A percentile compares a stretch with the other conserved stretches of the same genome.
These are phyloP conservation scores for Apiospora marii DNA, from an alignment of 2,329 filamentous ascomycete genomes.

Conservation along the genomic window DNA sequence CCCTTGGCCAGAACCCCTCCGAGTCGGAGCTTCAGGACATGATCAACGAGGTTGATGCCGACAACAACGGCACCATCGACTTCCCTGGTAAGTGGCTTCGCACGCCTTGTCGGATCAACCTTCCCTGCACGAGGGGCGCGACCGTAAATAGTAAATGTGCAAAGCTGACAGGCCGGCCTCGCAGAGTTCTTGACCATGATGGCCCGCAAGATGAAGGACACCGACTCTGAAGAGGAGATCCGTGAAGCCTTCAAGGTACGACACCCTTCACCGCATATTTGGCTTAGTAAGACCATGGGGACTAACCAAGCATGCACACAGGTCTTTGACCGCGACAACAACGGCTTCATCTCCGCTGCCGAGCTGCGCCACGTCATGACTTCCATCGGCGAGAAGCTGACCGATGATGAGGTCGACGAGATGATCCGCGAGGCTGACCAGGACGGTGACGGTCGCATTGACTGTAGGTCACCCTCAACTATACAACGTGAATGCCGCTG, in stretches of 20 bases:
- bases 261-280: background rate
- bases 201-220: slow-evolving; percentile 94
- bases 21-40: slow-evolving; percentile 92
- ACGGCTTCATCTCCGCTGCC: slow-evolving; percentile 88
- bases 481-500: slow-evolving; percentile 30
- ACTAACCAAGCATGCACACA: slow-evolving; percentile 38
- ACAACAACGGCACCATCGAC: slow-evolving; percentile 93
- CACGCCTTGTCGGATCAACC: background rate
- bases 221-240: slow-evolving; percentile 90
- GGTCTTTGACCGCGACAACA: slow-evolving; percentile 89
- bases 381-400: slow-evolving; percentile 90
- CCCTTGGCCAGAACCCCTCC: slow-evolving; percentile 87
- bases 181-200: slow-evolving; percentile 92
- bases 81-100: slow-evolving; percentile 73
- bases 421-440: slow-evolving; percentile 94
- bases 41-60: slow-evolving; percentile 93
- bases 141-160: background rate
- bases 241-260: slow-evolving; percentile 84
- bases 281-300: background rate
- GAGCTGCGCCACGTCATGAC: slow-evolving; percentile 92
- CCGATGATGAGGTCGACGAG: slow-evolving; percentile 89
- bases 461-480: slow-evolving; percentile 66
- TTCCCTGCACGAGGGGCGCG: background rate
- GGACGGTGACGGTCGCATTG: slow-evolving; percentile 87
- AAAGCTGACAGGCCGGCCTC: background rate